These are phyloP conservation scores for Cercospora janseana DNA, from an alignment of 2,329 filamentous ascomycete genomes.

Conservation along the genomic window DNA sequence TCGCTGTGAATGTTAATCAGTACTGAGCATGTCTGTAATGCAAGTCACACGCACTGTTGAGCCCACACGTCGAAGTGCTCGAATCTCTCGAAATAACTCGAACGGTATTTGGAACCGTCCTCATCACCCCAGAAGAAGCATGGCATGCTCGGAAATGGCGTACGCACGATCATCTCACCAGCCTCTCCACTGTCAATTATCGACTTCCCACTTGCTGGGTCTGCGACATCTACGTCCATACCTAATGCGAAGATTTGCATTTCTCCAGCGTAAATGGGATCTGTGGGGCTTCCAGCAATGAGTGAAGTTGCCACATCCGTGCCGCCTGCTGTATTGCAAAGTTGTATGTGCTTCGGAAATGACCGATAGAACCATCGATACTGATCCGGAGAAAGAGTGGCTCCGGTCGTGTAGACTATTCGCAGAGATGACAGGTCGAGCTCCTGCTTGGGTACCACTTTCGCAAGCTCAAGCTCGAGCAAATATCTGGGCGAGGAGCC, in stretches of 20 bases:
- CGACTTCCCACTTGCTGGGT: slow-evolving; percentile 40
- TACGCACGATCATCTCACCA: slow-evolving; percentile 48
- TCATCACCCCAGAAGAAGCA: slow-evolving; percentile 48
- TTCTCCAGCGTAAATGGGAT: slow-evolving; percentile 43
- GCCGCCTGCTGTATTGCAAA: slow-evolving; percentile 48
- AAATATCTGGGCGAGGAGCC: slow-evolving; percentile 48
- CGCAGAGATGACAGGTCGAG: slow-evolving; percentile 42
- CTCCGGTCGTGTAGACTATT: slow-evolving; percentile 49
- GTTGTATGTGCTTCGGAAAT: slow-evolving; percentile 42
- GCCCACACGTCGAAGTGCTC: slow-evolving; percentile 43
- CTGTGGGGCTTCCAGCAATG: slow-evolving; percentile 45
- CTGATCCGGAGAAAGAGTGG: slow-evolving; percentile 44
- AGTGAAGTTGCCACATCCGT: slow-evolving; percentile 50
- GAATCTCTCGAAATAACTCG: slow-evolving; percentile 49
- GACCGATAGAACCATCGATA: slow-evolving; percentile 48
- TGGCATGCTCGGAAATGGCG: slow-evolving; percentile 50
- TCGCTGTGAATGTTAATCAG: slow-evolving; percentile 31
- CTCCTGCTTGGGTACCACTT: slow-evolving; percentile 38
- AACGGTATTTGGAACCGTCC: slow-evolving; percentile 43
- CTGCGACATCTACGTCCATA: slow-evolving; percentile 48
- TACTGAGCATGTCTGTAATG: neutral
- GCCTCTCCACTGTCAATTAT: slow-evolving; percentile 39
- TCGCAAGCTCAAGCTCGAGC: slow-evolving; percentile 43
- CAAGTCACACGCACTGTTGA: slow-evolving; percentile 36
- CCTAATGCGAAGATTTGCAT: slow-evolving; percentile 46